Evolutionary conservation across 208 protist genomes (phyloP).

Genomic region (Trypanosoma platydactyli): DNA sequence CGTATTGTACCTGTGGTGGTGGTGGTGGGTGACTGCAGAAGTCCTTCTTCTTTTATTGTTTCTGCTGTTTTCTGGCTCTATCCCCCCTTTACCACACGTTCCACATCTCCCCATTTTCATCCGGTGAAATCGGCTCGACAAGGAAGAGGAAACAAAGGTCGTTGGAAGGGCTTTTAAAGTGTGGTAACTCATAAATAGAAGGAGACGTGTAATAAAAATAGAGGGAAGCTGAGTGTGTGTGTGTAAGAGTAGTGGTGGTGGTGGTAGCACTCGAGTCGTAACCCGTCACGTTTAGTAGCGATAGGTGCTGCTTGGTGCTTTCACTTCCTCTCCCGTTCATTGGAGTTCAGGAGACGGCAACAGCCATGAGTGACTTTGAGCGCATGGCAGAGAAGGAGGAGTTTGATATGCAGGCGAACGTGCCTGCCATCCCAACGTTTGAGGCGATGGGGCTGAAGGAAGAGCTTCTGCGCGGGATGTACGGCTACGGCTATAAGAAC

Average conservation of each 20-base stretch:
- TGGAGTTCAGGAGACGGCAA: neutral
- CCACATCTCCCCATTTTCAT: neutral
- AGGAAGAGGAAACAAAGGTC: constrained; percentile 27
- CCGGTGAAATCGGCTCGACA: neutral
- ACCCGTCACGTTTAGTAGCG: too few relatives aligned
- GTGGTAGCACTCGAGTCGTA: too few relatives aligned
- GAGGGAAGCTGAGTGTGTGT: neutral
- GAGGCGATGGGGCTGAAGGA: constrained; percentile 88
- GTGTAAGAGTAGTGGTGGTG: too few relatives aligned
- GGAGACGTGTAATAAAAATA: neutral
- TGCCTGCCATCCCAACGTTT: constrained; percentile 82
- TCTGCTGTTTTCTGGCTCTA: too few relatives aligned
- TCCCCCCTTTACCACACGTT: too few relatives aligned
- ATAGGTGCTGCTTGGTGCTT: constrained; percentile 14
- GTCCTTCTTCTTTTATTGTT: too few relatives aligned
- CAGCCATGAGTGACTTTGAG: constrained; percentile 16
- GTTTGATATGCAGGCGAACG: constrained; percentile 83
- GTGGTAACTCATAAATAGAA: too few relatives aligned
- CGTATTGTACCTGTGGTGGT: too few relatives aligned
- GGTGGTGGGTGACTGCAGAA: too few relatives aligned
- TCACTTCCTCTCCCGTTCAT: constrained; percentile 10
- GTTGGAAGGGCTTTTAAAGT: too few relatives aligned
- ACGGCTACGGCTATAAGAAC: constrained; percentile 97
- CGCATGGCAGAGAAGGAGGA: constrained; percentile 29
- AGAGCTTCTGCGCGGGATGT: constrained; percentile 94